Base-by-base conservation (phyloP, 1,139 yeast genomes). In the Suhomyces bribrorum region DNA sequence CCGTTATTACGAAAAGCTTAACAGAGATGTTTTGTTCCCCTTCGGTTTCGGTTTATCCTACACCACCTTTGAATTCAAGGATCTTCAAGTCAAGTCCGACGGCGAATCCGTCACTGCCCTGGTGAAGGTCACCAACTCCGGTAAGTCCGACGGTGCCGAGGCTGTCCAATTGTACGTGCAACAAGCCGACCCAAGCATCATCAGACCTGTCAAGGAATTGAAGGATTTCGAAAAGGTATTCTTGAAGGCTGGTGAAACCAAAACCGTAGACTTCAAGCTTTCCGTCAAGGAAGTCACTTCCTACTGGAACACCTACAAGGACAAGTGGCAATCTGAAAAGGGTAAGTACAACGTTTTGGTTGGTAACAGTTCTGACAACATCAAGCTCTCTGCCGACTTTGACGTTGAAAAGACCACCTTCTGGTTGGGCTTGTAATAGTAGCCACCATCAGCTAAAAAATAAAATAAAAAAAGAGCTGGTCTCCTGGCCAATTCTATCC, bases 161-260 rank as follows among this genome's bases (percentile, higher is more conserved):
- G 71, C 65, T 26, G 70, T 71, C 8, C 81, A 76, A 54, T 54
- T 73, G 15, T 76, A 75, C 49, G 52, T 76, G 31, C 48, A 57
- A 26, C 75, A 73, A 43, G 49, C 56, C 12, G 58, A 59, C 22
- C 64, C 80, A 7, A 53, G 61, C 27, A 61, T 75, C 35, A 62
- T 62, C 29, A 69, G 84, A 50, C 83, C 84, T 12, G 53, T 65
- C 14, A 79, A 79, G 56, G 85, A 80, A 50, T 67, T 79, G 52
- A 77, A 74, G 55, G 81, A 73, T 30, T 79, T 75, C 50, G 69
- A 61, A 30, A 79, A 79, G 58, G 73, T 77, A 13, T 51, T 48
- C 24, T 54, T 79, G 41, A 50, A 58, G 26, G 59, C 77, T 4
- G 76, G 75, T 13, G 66, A 71, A 50, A 46, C 66, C 20, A 59